Percentiles rank a stretch among this genome's conserved stretches.
Evolutionary conservation across 2,329 filamentous ascomycete species (phyloP).

Genomic region (Fusarium burgessii): DNA sequence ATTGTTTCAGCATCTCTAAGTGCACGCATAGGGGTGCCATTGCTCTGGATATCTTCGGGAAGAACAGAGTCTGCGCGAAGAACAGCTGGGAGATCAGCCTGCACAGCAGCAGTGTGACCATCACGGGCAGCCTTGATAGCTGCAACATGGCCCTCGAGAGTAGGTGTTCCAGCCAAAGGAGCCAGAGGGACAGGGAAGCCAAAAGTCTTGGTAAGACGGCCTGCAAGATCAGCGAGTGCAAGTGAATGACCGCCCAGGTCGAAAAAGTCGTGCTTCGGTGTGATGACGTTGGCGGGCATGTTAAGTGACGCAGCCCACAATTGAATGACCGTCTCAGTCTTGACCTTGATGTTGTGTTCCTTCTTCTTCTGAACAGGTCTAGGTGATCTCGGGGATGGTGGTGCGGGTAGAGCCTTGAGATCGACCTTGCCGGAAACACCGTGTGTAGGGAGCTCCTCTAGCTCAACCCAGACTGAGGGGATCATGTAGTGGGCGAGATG

Average conservation of each 20-base stretch:
- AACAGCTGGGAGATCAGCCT: constrained; percentile 79
- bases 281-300: constrained; percentile 71
- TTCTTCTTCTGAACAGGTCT: constrained; percentile 55
- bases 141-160: constrained; percentile 77
- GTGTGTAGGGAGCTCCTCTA: constrained; percentile 78
- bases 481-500: constrained; percentile 88
- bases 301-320: constrained; percentile 79
- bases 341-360: constrained; percentile 72
- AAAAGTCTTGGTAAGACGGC: constrained; percentile 74
- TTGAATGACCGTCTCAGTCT: constrained; percentile 74
- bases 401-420: constrained; percentile 76
- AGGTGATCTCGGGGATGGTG: constrained; percentile 64
- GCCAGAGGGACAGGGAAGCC: constrained; percentile 79
- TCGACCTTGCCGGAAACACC: constrained; percentile 85
- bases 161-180: constrained; percentile 77
- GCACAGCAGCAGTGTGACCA: constrained; percentile 78
- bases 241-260: constrained; percentile 84
- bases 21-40: constrained; percentile 64
- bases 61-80: constrained; percentile 75
- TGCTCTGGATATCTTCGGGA: constrained; percentile 75
- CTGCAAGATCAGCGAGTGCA: constrained; percentile 81
- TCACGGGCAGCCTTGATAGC: constrained; percentile 78
- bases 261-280: constrained; percentile 81
- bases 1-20: constrained; percentile 76
- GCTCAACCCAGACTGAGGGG: constrained; percentile 79